Evolutionary conservation across 208 protist genomes (phyloP).

Genomic region (Leishmania tropica): DNA sequence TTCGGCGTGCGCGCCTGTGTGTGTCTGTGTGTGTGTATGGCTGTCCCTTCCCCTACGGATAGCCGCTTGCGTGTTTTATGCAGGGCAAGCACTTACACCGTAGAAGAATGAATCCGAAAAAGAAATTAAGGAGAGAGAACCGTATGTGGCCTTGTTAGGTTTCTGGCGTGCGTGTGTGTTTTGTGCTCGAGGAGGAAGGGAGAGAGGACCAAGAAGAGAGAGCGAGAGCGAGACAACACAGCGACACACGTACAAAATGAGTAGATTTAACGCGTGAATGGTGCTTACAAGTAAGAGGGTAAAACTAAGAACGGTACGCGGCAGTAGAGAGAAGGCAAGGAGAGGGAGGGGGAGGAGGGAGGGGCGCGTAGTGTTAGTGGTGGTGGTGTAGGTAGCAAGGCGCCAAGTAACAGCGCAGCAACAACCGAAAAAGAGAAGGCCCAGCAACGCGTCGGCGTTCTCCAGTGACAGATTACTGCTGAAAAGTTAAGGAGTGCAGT

Average conservation of each 20-base stretch:
- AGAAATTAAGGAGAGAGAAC: background rate
- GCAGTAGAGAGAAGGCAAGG: background rate
- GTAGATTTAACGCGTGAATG: background rate
- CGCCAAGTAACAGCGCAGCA: background rate
- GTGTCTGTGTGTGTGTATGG: background rate
- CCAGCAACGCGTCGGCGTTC: background rate
- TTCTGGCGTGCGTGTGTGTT: background rate
- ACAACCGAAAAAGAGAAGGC: constrained; percentile 6
- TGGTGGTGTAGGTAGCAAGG: background rate
- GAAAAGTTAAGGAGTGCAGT: background rate
- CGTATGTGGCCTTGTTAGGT: background rate
- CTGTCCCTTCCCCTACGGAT: background rate
- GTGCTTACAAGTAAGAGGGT: constrained; percentile 8
- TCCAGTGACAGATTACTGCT: background rate
- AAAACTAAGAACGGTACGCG: background rate
- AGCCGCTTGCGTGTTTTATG: background rate
- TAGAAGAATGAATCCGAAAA: background rate
- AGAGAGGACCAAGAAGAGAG: background rate
- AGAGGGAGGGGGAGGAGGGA: background rate
- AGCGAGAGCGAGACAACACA: background rate
- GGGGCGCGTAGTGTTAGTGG: background rate
- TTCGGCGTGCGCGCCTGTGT: background rate
- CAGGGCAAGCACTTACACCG: no score
- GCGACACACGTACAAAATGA: background rate
- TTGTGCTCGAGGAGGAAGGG: background rate